Base-by-base conservation (phyloP, 306 rosid genomes). In the Vigna hirtella region DNA sequence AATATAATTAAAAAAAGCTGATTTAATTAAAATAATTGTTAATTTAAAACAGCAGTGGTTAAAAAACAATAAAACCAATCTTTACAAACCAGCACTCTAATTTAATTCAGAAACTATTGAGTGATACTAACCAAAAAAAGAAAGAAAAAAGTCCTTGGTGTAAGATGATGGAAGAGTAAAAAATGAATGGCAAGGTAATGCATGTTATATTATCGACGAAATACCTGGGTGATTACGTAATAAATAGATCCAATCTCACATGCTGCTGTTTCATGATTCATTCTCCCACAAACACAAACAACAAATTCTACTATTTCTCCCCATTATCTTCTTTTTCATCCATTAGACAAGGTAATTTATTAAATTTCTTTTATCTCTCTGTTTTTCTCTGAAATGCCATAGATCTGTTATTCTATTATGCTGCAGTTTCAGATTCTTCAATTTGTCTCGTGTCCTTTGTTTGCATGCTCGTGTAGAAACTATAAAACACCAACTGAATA, bases 391-490 rank as follows among this genome's bases (percentile, higher is more conserved):
- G 6, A 48, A 36, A 45, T 51, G 5, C 28, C 42, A 16, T 77
- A 62, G 91, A 85, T 90, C 85, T 82, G 83, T 64, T 61, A 67
- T 40, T 80, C 74, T 36, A 14, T 77, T 65, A 2, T 42, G 26
- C 36, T 43, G 4, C 12, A 45, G 11, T 42, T 76, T 45, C 55
- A 10, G 7, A 34, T 57, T 76, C 59, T 74, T 30, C 38, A n/a
- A 2, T 45, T 9, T 76, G 78, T 67, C 40, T 50, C 45, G 24
- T 56, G 53, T 59, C 32, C 22, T 34, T 66, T 77, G 20, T 18
- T 8, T 59, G 58, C 50, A 49, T 52, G 78, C 69, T 13, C 8
- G 15, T 66, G 13, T 10, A 62, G 47, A 58, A 80, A 15, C 15
- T 38, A n/a, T 14, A 34, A 14, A 42, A 32, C 5, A 32, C 5